phyloP scores from a whole-genome alignment of 306 rosid genomes.

The Acacia confusa region DNA sequence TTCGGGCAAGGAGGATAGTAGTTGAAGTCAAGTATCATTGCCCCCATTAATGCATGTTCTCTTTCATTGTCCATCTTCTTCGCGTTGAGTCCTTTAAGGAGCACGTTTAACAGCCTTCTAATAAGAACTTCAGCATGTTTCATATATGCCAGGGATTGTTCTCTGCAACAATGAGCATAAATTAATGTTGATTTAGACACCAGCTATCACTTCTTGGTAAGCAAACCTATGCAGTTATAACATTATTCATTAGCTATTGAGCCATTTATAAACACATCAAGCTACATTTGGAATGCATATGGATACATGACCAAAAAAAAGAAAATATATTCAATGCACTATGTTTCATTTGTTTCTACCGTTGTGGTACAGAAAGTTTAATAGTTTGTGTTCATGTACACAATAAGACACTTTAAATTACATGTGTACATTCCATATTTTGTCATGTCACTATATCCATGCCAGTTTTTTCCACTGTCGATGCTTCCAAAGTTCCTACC shows the following conservation, averaged over 20 bases:
- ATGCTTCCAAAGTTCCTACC: not conserved
- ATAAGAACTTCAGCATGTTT: slow-evolving; percentile 31
- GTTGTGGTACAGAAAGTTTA: not conserved
- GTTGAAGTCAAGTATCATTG: slow-evolving; percentile 34
- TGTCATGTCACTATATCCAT: too few species aligned
- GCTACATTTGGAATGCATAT: not conserved
- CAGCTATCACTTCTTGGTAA: not conserved
- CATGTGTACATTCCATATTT: not conserved
- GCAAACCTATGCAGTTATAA: too few species aligned
- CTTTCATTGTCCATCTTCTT: slow-evolving; percentile 37
- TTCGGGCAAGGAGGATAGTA: slow-evolving; percentile 50
- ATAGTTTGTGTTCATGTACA: too few species aligned
- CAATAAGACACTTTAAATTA: not conserved
- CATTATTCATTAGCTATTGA: not conserved
- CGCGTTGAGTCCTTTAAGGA: slow-evolving; percentile 33
- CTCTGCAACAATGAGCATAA: slow-evolving; percentile 18
- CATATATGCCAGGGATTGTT: slow-evolving; percentile 41
- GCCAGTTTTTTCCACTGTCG: not conserved
- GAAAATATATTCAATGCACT: not conserved
- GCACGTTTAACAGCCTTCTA: slow-evolving; percentile 33
- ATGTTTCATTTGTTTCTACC: not conserved
- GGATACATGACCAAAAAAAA: not conserved
- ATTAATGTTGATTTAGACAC: not conserved
- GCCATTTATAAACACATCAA: not conserved
- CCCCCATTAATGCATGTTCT: slow-evolving; percentile 37